Evolutionary conservation across 1,284 basidiomycete species (phyloP).

Genomic region (Blastosporella zonata): DNA sequence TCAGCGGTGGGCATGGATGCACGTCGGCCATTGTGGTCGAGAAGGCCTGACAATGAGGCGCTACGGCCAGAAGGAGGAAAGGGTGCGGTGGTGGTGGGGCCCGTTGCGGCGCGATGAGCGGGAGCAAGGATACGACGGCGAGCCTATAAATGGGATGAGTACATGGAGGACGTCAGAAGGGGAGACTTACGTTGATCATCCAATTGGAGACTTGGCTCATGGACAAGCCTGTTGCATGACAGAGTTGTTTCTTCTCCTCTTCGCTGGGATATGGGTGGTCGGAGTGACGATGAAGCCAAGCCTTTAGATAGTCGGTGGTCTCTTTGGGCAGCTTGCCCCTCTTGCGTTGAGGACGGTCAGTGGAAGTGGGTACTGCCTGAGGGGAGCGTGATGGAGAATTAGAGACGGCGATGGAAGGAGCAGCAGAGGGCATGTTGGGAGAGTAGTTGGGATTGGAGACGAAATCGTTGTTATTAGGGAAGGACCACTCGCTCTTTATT

Average conservation of each 20-base stretch:
- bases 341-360: slow-evolving; percentile 71
- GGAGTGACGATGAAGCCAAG: slow-evolving; percentile 87
- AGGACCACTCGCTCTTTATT: slow-evolving; percentile 52
- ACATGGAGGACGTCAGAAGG: slow-evolving; percentile 11
- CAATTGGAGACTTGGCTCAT: slow-evolving; percentile 89
- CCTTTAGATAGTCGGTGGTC: slow-evolving; percentile 85
- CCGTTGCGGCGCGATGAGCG: slow-evolving; percentile 67
- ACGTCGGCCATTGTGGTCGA: slow-evolving; percentile 39
- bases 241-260: slow-evolving; percentile 87
- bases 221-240: slow-evolving; percentile 79
- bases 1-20: slow-evolving; percentile 52
- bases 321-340: slow-evolving; percentile 87
- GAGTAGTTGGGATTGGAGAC: slow-evolving; percentile 40
- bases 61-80: slow-evolving; percentile 50
- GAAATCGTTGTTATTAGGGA: slow-evolving; percentile 40
- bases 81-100: slow-evolving; percentile 72
- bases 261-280: slow-evolving; percentile 89
- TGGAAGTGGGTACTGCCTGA: slow-evolving; percentile 46
- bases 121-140: slow-evolving; percentile 79
- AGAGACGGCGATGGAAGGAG: slow-evolving; percentile 41
- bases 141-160: slow-evolving; percentile 45
- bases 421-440: slow-evolving; percentile 39
- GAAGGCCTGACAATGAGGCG: slow-evolving; percentile 40
- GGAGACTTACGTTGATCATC: slow-evolving; percentile 80
- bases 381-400: slow-evolving; percentile 51